A percentile compares a stretch with the other conserved stretches of the same genome.
phyloP scores from a whole-genome alignment of 768 basidiomycete species.

The Galerina marginata region DNA sequence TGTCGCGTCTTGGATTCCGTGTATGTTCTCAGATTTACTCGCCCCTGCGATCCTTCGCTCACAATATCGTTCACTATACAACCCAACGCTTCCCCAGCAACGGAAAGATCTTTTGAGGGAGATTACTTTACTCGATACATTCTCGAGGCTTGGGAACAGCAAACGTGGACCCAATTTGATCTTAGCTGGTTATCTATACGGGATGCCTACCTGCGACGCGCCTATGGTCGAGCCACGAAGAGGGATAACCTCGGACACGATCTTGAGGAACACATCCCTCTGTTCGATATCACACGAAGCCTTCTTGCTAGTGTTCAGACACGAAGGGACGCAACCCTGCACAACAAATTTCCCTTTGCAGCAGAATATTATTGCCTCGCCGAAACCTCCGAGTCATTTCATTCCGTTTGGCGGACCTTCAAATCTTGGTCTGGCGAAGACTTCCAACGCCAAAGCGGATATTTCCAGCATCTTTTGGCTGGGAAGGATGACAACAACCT shows the following conservation, averaged over 20 bases:
- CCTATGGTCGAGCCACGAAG: neutral
- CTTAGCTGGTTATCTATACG: conserved; percentile 7
- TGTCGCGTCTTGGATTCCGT: conserved; percentile 6
- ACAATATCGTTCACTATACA: neutral
- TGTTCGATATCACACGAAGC: neutral
- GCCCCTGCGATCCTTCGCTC: neutral
- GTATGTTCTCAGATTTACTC: conserved; percentile 10
- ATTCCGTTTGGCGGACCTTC: too few species aligned
- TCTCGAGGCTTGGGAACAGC: neutral
- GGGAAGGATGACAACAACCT: neutral
- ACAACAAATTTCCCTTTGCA: neutral
- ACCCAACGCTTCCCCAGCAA: too few species aligned
- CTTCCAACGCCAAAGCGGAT: neutral
- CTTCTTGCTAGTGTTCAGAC: neutral
- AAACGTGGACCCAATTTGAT: conserved; percentile 7
- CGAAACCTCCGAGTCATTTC: neutral
- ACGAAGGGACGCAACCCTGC: too few species aligned
- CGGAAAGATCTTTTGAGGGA: too few species aligned
- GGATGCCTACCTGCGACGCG: neutral
- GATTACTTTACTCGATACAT: neutral
- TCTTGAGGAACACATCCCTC: neutral
- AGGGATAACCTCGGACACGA: neutral
- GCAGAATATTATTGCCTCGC: conserved; percentile 3
- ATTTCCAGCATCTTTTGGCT: conserved; percentile 2
- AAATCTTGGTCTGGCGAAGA: too few species aligned